Evolutionary conservation across 345 rosid species (phyloP).

Genomic region (Eucalyptus polybractea): DNA sequence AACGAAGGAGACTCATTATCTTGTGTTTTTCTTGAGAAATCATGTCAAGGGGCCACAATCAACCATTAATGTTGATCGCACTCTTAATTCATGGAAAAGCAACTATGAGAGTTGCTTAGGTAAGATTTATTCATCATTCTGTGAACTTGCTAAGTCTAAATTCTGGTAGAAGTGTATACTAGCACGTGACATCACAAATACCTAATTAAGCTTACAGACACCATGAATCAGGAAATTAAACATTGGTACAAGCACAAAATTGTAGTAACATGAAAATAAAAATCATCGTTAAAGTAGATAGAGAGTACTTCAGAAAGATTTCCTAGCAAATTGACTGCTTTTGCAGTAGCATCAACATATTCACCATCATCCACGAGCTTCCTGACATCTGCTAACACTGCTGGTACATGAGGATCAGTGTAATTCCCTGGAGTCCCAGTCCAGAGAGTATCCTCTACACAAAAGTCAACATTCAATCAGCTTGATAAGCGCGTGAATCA

Average conservation of each 20-base stretch:
- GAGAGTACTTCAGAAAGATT: conserved; percentile 48
- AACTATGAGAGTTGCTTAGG: neutral
- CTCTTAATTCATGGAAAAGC: neutral
- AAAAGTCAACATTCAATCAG: neutral
- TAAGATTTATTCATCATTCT: neutral
- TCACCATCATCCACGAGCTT: conserved; percentile 49
- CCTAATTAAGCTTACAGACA: neutral
- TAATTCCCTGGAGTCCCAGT: conserved; percentile 69
- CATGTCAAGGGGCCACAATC: neutral
- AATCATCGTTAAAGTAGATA: neutral
- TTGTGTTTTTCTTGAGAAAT: neutral
- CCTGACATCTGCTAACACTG: conserved; percentile 53
- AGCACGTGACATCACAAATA: neutral
- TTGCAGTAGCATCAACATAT: conserved; percentile 53
- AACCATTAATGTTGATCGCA: neutral
- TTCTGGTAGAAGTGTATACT: neutral
- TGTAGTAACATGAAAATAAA: neutral
- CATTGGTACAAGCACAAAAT: neutral
- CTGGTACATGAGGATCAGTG: conserved; percentile 48
- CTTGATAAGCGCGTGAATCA: neutral
- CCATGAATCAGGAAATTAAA: neutral
- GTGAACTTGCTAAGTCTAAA: neutral
- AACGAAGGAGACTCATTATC: neutral
- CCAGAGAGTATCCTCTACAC: conserved; percentile 82
- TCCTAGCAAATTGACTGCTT: conserved; percentile 46